Conservation (phyloP, 2,329 filamentous ascomycete genomes). For the Arthrobotrys sinensis region DNA sequence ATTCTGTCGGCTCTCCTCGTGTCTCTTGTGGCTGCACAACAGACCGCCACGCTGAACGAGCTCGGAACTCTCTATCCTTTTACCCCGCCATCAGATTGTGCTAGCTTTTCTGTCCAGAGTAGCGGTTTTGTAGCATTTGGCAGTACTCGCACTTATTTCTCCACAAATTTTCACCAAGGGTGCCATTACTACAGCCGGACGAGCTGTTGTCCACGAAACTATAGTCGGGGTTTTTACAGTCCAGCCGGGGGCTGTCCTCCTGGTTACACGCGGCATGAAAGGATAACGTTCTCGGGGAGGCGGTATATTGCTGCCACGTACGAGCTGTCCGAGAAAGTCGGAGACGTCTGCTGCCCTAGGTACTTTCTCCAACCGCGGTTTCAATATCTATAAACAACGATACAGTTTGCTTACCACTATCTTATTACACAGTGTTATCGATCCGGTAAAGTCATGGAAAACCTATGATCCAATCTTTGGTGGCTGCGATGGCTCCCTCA, state of each 20-base stretch:
- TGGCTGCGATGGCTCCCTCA: neutral
- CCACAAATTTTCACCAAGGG: neutral
- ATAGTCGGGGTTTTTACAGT: slow-evolving; percentile 15
- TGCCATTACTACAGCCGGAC: neutral
- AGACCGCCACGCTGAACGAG: neutral
- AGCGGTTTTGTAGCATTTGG: neutral
- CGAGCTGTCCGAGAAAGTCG: slow-evolving; percentile 4
- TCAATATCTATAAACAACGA: neutral
- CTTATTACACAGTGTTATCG: neutral
- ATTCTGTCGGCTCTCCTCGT: neutral
- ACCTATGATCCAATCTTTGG: neutral
- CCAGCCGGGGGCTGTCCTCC: slow-evolving; percentile 2
- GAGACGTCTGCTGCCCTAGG: slow-evolving; percentile 23
- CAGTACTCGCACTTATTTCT: neutral
- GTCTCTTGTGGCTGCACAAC: neutral
- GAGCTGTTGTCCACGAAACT: slow-evolving; percentile 16
- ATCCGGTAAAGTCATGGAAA: neutral
- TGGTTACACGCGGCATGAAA: slow-evolving; percentile 5
- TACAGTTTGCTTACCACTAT: neutral
- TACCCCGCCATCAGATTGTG: slow-evolving; percentile 1
- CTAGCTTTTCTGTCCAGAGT: neutral
- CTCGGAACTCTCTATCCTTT: slow-evolving; percentile 9
- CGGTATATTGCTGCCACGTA: slow-evolving; percentile 11
- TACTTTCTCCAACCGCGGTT: neutral
- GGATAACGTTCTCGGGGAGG: slow-evolving; percentile 15